phyloP scores from a whole-genome alignment of 345 rosid species.

The Microthlaspi erraticum region DNA sequence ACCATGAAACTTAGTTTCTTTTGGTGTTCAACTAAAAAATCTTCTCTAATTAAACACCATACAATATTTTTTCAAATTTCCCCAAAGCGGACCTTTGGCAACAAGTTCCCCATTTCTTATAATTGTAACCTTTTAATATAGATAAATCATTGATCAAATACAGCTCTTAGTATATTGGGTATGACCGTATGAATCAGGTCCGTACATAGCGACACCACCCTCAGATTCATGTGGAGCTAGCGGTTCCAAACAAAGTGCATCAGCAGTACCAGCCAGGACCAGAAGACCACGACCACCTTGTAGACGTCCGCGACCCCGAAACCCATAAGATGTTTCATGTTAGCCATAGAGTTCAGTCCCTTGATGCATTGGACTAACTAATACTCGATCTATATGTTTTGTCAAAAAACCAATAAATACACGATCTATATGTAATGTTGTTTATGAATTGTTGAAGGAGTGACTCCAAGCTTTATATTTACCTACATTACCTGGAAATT shows the following conservation, averaged over 20 bases:
- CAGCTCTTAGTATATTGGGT: not conserved
- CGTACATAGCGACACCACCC: slow-evolving; percentile 18
- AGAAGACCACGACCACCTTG: slow-evolving; percentile 3
- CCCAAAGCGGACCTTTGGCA: too few species aligned
- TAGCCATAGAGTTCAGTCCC: not conserved
- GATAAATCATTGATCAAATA: too few species aligned
- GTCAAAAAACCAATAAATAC: not conserved
- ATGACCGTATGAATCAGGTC: slow-evolving; percentile 4
- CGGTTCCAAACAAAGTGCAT: not conserved
- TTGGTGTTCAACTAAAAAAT: too few species aligned
- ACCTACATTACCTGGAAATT: too few species aligned
- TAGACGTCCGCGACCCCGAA: slow-evolving; percentile 19
- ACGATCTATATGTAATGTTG: not conserved
- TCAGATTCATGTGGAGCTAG: slow-evolving; percentile 21
- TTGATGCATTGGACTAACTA: too few species aligned
- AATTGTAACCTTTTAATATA: too few species aligned
- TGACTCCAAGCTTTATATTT: too few species aligned
- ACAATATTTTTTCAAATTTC: too few species aligned
- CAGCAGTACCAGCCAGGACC: not conserved
- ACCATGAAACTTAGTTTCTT: too few species aligned
- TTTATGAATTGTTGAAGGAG: not conserved
- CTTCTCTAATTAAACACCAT: too few species aligned
- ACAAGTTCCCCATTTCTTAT: too few species aligned
- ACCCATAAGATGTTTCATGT: not conserved
- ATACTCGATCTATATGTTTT: not conserved